Base-by-base conservation (phyloP, 169 alveolate species). In the Eimeria tenella region DNA sequence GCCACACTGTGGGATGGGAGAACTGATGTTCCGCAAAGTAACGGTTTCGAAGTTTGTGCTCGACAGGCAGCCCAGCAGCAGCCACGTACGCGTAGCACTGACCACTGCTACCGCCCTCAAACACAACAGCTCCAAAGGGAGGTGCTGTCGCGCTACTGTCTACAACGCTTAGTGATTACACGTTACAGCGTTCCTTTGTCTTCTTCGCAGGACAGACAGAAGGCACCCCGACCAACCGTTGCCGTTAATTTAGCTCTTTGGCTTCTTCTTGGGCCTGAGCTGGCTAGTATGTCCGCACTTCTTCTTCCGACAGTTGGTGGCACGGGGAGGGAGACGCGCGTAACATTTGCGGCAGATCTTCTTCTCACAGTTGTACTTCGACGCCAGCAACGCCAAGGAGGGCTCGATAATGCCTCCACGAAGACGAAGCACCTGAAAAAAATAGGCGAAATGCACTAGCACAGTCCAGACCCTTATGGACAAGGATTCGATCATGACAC, bases 371-470 rank as follows among this genome's bases (percentile, higher is more conserved):
- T 99, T 99, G 99, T 98, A 99, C 97, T 98, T 98, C 96, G 99
- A 99, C 60, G 99, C 99, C 94, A 99, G 97, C 95, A 98, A 99
- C 55, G 99, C 99, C 91, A 99, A 97, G 62, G 99, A 98, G 70
- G 99, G 99, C 97, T 99, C 99, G 96, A 99, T 99, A 87, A 98
- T 99, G 81, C 99, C 99, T 94, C 99, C 99, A 96, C 99, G 98
- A 77, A 99, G 98, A 95, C 99, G 98, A 94, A 99, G 98, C 84
- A 99, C 99, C 97, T 95, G 94, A 5, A 68, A 2, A 68, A 23
- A 21, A 25, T 17, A 63, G 21, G 60, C 9, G 52, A 7, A 63
- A 31, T 2, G 42, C 42, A 31, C 42, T 31, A 31, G 42, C 42
- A 31, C 0, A 31, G 42, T 31, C 42, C 42, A 31, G 42, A 31